Base-by-base conservation (phyloP, 768 basidiomycete species). In the Podaxis rugospora region DNA sequence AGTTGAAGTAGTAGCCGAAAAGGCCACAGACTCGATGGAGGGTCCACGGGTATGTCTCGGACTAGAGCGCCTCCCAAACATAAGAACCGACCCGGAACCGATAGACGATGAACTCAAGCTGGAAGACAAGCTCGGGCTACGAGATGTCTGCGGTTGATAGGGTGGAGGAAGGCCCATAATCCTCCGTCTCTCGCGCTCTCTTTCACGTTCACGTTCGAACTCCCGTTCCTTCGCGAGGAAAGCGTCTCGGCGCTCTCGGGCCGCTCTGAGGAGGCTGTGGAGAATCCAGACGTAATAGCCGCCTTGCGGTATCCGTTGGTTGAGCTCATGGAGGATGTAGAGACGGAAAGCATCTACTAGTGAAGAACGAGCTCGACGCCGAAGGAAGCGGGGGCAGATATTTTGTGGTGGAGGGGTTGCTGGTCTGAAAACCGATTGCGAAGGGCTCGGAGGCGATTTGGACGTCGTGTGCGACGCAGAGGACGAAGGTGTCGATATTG, bases 331-430 rank as follows among this genome's bases (percentile, higher is more conserved):
- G n/a, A 88, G 63, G 25, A 89, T 80, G 66, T 84, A 81, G 23
- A 78, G 78, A 36, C 89, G 83, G 67, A 84, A 90, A 3, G 82
- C 77, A 65, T 92, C 88, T 5, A 90, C 78, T 13, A 91, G 79
- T 2, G 79, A 76, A 18, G 88, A 86, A 32, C 89, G 85, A 4
- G 90, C 90, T 49, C 82, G 79, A 37, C 78, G 75, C 16, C 88
- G 83, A 42, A 87, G 78, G 55, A 58, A 69, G 28, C 67, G 67
- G 9, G 67, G 53, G 63, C 74, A 62, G 47, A 68, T 64, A 5
- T 70, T 61, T 62, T 72, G 67, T 18, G 67, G 65, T 51, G 65
- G 62, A 52, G 69, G 67, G 5, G 71, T 67, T 13, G 74, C 72
- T 13, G 65, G 74, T 44, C 67, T 72, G 18, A 49, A 49, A 49